These are phyloP conservation scores for Castanea crenata DNA, from an alignment of 306 rosid genomes.

Conservation along the genomic window DNA sequence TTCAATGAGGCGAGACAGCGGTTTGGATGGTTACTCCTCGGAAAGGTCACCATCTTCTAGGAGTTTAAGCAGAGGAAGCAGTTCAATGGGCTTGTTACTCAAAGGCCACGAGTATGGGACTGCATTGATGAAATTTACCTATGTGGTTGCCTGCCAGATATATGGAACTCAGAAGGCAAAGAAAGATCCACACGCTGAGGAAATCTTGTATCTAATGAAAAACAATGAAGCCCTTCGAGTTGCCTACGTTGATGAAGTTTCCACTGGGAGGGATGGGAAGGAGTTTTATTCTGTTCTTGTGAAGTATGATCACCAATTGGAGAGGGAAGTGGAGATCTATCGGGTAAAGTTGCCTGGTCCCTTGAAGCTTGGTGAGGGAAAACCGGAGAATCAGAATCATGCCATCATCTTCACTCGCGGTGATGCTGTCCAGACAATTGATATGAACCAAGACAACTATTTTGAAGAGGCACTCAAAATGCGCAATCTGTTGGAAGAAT, in stretches of 20 bases:
- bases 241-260: constrained; percentile 85
- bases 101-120: constrained; percentile 96
- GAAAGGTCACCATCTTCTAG: constrained; percentile 45
- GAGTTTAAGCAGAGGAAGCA: constrained; percentile 67
- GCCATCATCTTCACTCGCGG: constrained; percentile 90
- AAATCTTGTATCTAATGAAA: constrained; percentile 67
- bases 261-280: constrained; percentile 56
- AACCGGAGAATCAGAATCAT: constrained; percentile 95
- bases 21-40: constrained; percentile 38
- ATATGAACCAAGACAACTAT: constrained; percentile 93
- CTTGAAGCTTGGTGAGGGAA: constrained; percentile 85
- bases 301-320: constrained; percentile 66
- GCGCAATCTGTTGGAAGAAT: constrained; percentile 80
- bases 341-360: constrained; percentile 88
- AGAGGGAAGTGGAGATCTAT: constrained; percentile 80
- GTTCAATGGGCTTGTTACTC: constrained; percentile 57
- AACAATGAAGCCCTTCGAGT: constrained; percentile 74
- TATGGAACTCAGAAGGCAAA: constrained; percentile 83
- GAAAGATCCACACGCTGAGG: constrained; percentile 80
- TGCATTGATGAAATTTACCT: constrained; percentile 87
- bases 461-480: constrained; percentile 94
- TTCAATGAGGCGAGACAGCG: constrained; percentile 54
- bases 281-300: constrained; percentile 83
- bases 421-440: constrained; percentile 91
- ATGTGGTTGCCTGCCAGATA: constrained; percentile 95